Conservation (phyloP, 768 basidiomycete genomes). For the Suillus spraguei region DNA sequence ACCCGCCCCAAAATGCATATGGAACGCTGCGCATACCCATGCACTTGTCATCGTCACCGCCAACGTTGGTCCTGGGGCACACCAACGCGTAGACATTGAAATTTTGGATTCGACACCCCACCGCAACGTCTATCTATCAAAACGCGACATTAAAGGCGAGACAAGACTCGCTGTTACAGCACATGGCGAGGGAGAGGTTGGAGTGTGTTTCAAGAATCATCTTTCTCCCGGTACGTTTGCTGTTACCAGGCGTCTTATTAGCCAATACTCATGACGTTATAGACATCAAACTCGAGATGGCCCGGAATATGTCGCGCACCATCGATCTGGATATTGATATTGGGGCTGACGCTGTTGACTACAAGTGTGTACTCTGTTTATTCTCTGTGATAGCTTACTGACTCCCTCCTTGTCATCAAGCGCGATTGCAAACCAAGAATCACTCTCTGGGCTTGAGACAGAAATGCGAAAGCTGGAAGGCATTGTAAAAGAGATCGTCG, state of each 20-base stretch:
- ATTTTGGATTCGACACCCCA: slow-evolving; percentile 87
- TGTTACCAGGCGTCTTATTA: neutral
- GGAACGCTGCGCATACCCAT: slow-evolving; percentile 88
- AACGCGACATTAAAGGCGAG: slow-evolving; percentile 86
- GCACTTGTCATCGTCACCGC: slow-evolving; percentile 96
- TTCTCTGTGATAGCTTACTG: slow-evolving; percentile 4
- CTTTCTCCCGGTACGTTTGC: slow-evolving; percentile 67
- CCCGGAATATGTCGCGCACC: slow-evolving; percentile 57
- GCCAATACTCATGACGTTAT: neutral
- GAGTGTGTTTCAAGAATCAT: slow-evolving; percentile 91
- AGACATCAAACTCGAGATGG: slow-evolving; percentile 53
- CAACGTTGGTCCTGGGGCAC: slow-evolving; percentile 74
- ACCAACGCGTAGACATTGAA: slow-evolving; percentile 91
- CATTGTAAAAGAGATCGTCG: slow-evolving; percentile 89
- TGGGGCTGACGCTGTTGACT: slow-evolving; percentile 97
- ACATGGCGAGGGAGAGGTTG: slow-evolving; percentile 91
- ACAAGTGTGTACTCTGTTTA: slow-evolving; percentile 71
- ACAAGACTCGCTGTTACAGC: slow-evolving; percentile 92
- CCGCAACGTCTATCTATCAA: slow-evolving; percentile 89
- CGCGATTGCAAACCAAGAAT: slow-evolving; percentile 98
- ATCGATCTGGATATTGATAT: slow-evolving; percentile 97
- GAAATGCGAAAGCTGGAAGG: slow-evolving; percentile 99
- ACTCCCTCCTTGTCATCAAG: slow-evolving; percentile 41
- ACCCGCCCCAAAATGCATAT: slow-evolving; percentile 86
- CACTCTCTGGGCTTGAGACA: slow-evolving; percentile 91